phyloP scores from a whole-genome alignment of 1,139 yeast genomes.

The Saccharomyces hybrid region DNA sequence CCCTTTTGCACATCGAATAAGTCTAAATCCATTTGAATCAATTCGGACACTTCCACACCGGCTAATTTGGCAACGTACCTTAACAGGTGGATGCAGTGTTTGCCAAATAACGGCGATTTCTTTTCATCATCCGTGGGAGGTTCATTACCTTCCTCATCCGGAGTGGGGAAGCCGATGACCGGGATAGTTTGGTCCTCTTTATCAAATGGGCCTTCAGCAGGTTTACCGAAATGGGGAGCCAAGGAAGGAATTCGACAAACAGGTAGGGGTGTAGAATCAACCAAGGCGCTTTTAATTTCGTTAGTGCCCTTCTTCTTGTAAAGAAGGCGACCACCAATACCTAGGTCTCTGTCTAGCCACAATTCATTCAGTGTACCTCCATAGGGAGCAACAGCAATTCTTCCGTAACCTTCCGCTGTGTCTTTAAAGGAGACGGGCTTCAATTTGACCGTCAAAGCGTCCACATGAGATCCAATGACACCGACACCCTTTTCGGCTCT shows the following conservation, averaged over 20 bases:
- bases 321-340: slow-evolving; percentile 55
- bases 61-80: slow-evolving; percentile 49
- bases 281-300: slow-evolving; percentile 37
- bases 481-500: slow-evolving; percentile 49
- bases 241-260: slow-evolving; percentile 57
- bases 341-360: slow-evolving; percentile 65
- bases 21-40: slow-evolving; percentile 54
- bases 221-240: slow-evolving; percentile 59
- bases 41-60: slow-evolving; percentile 41
- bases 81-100: slow-evolving; percentile 47
- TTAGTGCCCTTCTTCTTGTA: slow-evolving; percentile 34
- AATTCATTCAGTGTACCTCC: slow-evolving; percentile 48
- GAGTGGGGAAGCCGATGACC: slow-evolving; percentile 41
- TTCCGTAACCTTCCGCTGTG: slow-evolving; percentile 49
- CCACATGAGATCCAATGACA: slow-evolving; percentile 53
- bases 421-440: slow-evolving; percentile 48
- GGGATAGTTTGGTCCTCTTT: slow-evolving; percentile 58
- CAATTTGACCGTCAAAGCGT: slow-evolving; percentile 48
- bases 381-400: slow-evolving; percentile 61
- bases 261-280: slow-evolving; percentile 54
- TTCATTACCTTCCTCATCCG: slow-evolving; percentile 18
- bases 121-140: slow-evolving; percentile 44
- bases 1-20: slow-evolving; percentile 60
- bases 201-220: slow-evolving; percentile 46
- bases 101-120: slow-evolving; percentile 51